Evolutionary conservation across 2,329 filamentous ascomycete genomes (phyloP).

Genomic region (Talaromyces marneffei): DNA sequence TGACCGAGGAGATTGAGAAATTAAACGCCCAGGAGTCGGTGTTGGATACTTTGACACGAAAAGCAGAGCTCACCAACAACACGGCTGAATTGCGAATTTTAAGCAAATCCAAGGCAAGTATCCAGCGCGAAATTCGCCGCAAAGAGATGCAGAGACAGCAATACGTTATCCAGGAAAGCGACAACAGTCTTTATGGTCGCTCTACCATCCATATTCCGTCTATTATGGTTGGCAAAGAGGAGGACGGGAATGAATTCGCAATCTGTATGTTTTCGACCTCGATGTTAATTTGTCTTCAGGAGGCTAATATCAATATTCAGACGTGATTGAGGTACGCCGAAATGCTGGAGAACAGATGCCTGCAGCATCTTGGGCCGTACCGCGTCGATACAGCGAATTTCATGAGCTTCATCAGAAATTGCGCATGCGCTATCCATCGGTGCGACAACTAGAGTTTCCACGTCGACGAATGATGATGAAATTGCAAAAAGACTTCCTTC

Average conservation of each 20-base stretch:
- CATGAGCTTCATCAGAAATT: slow-evolving; percentile 90
- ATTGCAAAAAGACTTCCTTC: slow-evolving; percentile 88
- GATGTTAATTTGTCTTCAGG: background rate
- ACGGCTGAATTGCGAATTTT: slow-evolving; percentile 86
- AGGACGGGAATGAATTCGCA: slow-evolving; percentile 88
- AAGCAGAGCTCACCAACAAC: slow-evolving; percentile 96
- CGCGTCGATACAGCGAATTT: slow-evolving; percentile 94
- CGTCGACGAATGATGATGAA: slow-evolving; percentile 91
- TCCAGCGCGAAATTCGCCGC: slow-evolving; percentile 83
- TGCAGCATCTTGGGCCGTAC: slow-evolving; percentile 87
- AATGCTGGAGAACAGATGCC: slow-evolving; percentile 94
- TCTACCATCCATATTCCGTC: slow-evolving; percentile 86
- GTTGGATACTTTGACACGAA: slow-evolving; percentile 82
- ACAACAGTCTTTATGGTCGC: slow-evolving; percentile 91
- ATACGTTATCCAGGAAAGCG: slow-evolving; percentile 94
- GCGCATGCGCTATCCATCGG: slow-evolving; percentile 75
- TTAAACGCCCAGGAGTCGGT: slow-evolving; percentile 82
- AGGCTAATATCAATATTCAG: slow-evolving; percentile 25
- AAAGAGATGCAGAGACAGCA: slow-evolving; percentile 96
- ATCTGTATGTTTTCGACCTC: slow-evolving; percentile 53
- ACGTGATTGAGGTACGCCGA: slow-evolving; percentile 84
- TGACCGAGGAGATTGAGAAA: slow-evolving; percentile 88
- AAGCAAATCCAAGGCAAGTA: slow-evolving; percentile 85
- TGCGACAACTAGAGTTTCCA: slow-evolving; percentile 86
- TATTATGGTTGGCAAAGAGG: slow-evolving; percentile 84